These are phyloP conservation scores for Rutstroemia sp. DNA, from an alignment of 2,329 filamentous ascomycete genomes.

Conservation along the genomic window DNA sequence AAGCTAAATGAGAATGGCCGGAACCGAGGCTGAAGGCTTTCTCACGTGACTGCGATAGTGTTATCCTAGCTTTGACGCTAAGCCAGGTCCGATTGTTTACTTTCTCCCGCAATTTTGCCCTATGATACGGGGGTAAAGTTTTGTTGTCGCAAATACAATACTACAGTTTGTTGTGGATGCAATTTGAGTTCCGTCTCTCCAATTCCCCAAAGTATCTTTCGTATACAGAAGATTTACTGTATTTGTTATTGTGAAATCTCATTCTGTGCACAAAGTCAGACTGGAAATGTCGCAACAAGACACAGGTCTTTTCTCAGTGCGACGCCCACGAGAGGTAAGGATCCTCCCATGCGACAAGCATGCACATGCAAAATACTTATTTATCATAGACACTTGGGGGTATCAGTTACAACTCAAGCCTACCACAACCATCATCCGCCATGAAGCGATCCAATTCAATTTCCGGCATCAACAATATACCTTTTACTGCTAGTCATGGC, in stretches of 20 bases:
- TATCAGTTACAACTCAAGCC: constrained; percentile 72
- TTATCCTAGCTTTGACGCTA: not conserved
- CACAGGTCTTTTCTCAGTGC: constrained; percentile 81
- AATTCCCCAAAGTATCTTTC: not conserved
- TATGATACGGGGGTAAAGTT: not conserved
- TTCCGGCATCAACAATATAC: constrained; percentile 54
- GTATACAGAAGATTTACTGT: not conserved
- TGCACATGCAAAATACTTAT: not conserved
- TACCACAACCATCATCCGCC: constrained; percentile 85
- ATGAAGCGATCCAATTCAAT: constrained; percentile 88
- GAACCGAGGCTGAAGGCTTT: constrained; percentile 13
- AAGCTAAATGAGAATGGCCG: constrained; percentile 13
- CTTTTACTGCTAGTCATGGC: constrained; percentile 63
- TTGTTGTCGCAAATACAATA: constrained; percentile 4
- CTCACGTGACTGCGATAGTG: not conserved
- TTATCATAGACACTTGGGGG: constrained; percentile 68
- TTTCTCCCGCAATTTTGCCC: constrained; percentile 4
- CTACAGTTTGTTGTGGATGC: not conserved
- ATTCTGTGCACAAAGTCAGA: constrained; percentile 9
- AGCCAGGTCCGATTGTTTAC: constrained; percentile 7
- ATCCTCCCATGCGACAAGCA: not conserved
- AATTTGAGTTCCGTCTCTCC: not conserved
- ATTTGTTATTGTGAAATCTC: not conserved
- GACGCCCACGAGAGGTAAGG: constrained; percentile 80
- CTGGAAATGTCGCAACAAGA: constrained; percentile 77